These are phyloP conservation scores for Pinus taeda DNA, from an alignment of 75 land plant species.

Conservation along the genomic window DNA sequence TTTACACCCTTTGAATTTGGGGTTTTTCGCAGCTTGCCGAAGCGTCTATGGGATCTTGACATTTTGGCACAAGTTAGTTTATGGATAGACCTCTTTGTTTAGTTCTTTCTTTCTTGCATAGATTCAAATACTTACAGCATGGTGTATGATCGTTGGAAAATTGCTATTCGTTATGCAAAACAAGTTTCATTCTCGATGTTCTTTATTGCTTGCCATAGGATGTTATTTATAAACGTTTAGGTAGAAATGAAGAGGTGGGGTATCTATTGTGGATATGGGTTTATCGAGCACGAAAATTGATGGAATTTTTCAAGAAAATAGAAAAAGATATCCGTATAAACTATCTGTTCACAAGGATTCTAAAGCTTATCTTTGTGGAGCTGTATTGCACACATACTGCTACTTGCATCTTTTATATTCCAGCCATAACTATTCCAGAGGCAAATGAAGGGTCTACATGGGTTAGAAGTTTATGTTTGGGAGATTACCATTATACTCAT, in stretches of 20 bases:
- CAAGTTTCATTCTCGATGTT: conserved; percentile 52
- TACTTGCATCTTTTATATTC: conserved; percentile 88
- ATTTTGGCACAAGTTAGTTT: conserved; percentile 63
- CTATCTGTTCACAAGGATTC: conserved; percentile 73
- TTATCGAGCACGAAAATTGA: conserved; percentile 52
- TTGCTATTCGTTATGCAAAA: conserved; percentile 62
- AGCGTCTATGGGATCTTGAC: conserved; percentile 51
- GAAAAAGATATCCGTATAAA: conserved; percentile 81
- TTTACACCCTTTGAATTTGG: conserved; percentile 85
- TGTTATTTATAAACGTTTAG: conserved; percentile 45
- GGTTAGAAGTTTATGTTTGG: conserved; percentile 75
- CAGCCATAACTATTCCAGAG: conserved; percentile 76
- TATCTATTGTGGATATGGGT: conserved; percentile 80
- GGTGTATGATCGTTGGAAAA: conserved; percentile 34
- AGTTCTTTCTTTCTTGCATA: conserved; percentile 61
- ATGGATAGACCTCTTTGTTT: conserved; percentile 52
- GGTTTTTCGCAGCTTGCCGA: conserved; percentile 67
- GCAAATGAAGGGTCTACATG: conserved; percentile 64
- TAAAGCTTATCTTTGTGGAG: conserved; percentile 78
- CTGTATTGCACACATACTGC: conserved; percentile 95
- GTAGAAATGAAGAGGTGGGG: conserved; percentile 41
- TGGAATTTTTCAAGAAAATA: conserved; percentile 48
- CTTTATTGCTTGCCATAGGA: conserved; percentile 84
- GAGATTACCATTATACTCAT: conserved; percentile 49
- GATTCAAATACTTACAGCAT: conserved; percentile 60